A percentile compares a stretch with the other conserved stretches of the same genome.
Conservation (phyloP, 225 moss, liverwort and hornwort species). For the Climacium dendroides region DNA sequence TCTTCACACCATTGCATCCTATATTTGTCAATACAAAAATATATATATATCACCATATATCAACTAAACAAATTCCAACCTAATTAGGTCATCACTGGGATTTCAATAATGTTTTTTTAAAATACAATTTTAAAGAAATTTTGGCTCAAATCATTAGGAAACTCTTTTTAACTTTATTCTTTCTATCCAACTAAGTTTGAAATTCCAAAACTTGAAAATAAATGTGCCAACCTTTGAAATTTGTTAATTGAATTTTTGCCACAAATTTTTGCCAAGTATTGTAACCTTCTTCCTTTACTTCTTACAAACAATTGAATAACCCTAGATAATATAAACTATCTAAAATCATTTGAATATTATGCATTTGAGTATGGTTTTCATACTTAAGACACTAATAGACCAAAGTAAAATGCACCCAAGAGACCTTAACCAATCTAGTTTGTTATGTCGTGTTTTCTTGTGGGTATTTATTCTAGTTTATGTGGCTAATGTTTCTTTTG, state of each 20-base stretch:
- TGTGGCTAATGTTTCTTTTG: rapidly evolving
- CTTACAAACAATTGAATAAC: not conserved
- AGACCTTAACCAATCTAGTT: rapidly evolving
- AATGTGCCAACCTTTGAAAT: not conserved
- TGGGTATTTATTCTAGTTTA: not conserved
- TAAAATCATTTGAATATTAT: not conserved
- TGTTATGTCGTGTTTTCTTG: not conserved
- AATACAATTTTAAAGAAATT: not conserved
- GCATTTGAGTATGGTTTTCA: not conserved
- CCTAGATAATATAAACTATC: not conserved
- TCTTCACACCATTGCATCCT: no score
- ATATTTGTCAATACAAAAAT: no score
- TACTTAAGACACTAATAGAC: not conserved
- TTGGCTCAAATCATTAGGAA: not conserved
- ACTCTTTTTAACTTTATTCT: not conserved
- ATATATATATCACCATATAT: no score
- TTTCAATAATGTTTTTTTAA: no score
- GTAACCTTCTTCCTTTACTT: not conserved
- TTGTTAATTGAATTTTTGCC: not conserved
- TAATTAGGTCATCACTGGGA: no score
- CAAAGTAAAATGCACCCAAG: rapidly evolving
- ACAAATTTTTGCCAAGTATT: not conserved
- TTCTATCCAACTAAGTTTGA: not conserved
- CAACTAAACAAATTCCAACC: no score
- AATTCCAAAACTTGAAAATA: not conserved